These are phyloP conservation scores for Lophiotrema nucula DNA, from an alignment of 495 filamentous ascomycete species.

Conservation along the genomic window DNA sequence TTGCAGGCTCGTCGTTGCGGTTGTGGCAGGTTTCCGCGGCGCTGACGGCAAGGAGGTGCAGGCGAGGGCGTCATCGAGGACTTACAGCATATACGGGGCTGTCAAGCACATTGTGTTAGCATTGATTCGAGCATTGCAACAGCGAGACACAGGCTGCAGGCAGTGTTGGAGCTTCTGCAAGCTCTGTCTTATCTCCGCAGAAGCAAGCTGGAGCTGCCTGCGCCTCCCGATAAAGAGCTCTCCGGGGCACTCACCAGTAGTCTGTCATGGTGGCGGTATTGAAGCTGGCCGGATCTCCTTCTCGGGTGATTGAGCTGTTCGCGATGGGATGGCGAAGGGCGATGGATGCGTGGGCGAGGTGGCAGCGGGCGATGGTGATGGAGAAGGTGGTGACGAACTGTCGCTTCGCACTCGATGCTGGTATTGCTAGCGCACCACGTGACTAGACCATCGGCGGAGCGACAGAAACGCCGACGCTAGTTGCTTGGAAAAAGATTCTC, in stretches of 20 bases:
- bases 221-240: constrained; percentile 34
- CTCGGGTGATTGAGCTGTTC: constrained; percentile 11
- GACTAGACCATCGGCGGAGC: too few species aligned
- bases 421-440: too few species aligned
- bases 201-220: constrained; percentile 36
- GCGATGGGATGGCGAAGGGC: constrained; percentile 11
- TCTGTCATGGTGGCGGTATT: constrained; percentile 56
- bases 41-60: constrained; percentile 14
- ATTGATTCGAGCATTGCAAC: not conserved
- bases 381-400: constrained; percentile 23
- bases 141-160: not conserved
- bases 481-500: too few species aligned
- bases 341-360: constrained; percentile 14
- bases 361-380: constrained; percentile 11
- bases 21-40: not conserved
- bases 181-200: constrained; percentile 35
- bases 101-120: constrained; percentile 46
- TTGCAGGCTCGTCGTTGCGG: not conserved
- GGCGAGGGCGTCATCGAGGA: constrained; percentile 42
- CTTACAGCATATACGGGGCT: constrained; percentile 99
- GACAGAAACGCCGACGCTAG: too few species aligned
- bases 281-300: not conserved
- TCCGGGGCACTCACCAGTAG: constrained; percentile 58
- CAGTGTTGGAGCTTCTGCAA: constrained; percentile 3
- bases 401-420: too few species aligned